phyloP scores from a whole-genome alignment of 2,329 filamentous ascomycete genomes.

The Diaporthe sp. region DNA sequence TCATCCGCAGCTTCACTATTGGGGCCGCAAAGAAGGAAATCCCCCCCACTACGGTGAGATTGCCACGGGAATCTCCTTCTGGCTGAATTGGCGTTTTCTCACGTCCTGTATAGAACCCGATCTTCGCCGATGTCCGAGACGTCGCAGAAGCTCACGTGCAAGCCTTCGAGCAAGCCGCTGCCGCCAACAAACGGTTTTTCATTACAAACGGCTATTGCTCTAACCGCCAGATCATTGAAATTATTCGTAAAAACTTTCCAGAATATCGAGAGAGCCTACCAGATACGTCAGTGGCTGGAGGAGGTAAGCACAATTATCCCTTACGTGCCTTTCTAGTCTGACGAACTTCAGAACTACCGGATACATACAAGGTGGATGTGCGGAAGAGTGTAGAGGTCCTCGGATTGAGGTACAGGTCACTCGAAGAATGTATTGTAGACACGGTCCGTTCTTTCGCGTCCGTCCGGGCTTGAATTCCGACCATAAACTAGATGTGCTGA shows the following conservation, averaged over 20 bases:
- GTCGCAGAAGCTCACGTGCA: background rate
- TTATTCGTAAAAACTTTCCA: background rate
- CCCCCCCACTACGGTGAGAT: background rate
- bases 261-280: background rate
- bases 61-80: accelerated
- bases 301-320: background rate
- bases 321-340: background rate
- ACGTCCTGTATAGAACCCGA: background rate
- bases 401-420: background rate
- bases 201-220: background rate
- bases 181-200: background rate
- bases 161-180: background rate
- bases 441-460: background rate
- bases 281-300: background rate
- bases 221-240: background rate
- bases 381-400: background rate
- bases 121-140: background rate
- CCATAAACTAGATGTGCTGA: background rate
- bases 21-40: background rate
- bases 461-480: background rate
- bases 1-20: background rate
- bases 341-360: background rate
- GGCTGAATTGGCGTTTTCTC: background rate
- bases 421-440: background rate
- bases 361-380: background rate